Evolutionary conservation across 1,284 basidiomycete species (phyloP).

Genomic region (Tilletia indica): DNA sequence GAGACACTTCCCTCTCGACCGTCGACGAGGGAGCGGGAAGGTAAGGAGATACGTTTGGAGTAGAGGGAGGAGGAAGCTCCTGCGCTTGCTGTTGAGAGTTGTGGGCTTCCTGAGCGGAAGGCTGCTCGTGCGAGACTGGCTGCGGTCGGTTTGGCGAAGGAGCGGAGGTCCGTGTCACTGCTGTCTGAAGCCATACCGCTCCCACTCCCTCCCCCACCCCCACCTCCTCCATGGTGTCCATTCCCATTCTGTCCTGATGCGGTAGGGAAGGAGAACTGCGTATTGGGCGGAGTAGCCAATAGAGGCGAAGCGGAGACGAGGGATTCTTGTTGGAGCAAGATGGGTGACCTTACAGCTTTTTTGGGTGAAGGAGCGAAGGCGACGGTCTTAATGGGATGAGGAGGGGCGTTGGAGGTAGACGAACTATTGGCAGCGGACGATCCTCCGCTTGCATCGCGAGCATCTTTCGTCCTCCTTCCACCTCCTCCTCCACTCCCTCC

Average conservation of each 20-base stretch:
- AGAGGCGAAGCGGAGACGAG: background rate
- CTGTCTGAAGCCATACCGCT: background rate
- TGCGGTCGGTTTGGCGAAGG: conserved; percentile 38
- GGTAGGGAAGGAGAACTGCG: background rate
- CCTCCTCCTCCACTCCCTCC: background rate
- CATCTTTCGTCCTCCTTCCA: conserved; percentile 16
- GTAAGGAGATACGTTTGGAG: background rate
- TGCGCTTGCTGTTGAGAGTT: background rate
- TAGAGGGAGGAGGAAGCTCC: background rate
- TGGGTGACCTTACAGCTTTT: conserved; percentile 26
- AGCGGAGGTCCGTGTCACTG: background rate
- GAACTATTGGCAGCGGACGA: background rate
- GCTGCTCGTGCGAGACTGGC: conserved; percentile 31
- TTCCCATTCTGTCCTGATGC: background rate
- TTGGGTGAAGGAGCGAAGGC: conserved; percentile 50
- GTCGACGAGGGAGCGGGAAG: conserved; percentile 1
- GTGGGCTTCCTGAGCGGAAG: background rate
- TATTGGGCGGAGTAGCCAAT: background rate
- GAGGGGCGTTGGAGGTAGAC: background rate
- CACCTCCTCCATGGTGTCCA: too few relatives aligned
- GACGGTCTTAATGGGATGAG: conserved; percentile 29
- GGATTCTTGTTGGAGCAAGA: background rate
- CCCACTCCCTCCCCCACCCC: too few relatives aligned
- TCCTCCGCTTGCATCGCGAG: background rate
- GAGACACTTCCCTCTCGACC: background rate